Base-by-base conservation (phyloP, 2,329 filamentous ascomycete species). In the Fusarium annulatum region DNA sequence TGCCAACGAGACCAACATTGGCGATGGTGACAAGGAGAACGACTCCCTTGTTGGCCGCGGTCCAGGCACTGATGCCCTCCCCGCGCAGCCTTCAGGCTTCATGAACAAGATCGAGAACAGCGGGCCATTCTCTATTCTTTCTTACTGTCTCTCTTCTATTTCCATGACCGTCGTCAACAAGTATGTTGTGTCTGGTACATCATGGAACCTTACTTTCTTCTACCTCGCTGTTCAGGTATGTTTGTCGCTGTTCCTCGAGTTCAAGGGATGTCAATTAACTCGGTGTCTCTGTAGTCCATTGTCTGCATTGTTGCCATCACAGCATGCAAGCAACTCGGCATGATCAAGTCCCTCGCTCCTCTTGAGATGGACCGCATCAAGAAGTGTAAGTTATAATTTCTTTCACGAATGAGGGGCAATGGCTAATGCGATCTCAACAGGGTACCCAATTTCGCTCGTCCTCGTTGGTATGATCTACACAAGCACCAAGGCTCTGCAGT, bases 81-180 rank as follows among this genome's bases (percentile, higher is more conserved):
- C 71, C 15, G 51, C 63, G 34, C 58, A 67, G 26, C 30, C 71
- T 38, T 26, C 59, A 33, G 64, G 71, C 15, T 74, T 74, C 64
- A 65, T 69, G 57, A 67, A 67, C 63, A 84, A 85, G 78, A 81
- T 94, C 72, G 89, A 92, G 79, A 94, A 95, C 84, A 96, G 91
- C 83, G 94, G 94, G 15, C 86, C 90, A 55, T 82, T 96, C 56
- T 95, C 96, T 28, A 93, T 99, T 77, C 81, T 97, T 73, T 90
- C 94, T 61, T 99, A 99, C 87, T 99, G 96, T 84, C 87, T 93
- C 79, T 94, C 96, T 61, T 98, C 95, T 23, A 99, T 99, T 80
- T 89, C 96, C 83, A 99, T 99, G 96, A 99, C 96, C 11, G 94
- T 98, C n/a, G 96, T 97, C 83, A 99, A 99, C 87, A 99, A 99